Evolutionary conservation across 176 grass and related monocot species (phyloP).

Genomic region (Paspalum notatum): DNA sequence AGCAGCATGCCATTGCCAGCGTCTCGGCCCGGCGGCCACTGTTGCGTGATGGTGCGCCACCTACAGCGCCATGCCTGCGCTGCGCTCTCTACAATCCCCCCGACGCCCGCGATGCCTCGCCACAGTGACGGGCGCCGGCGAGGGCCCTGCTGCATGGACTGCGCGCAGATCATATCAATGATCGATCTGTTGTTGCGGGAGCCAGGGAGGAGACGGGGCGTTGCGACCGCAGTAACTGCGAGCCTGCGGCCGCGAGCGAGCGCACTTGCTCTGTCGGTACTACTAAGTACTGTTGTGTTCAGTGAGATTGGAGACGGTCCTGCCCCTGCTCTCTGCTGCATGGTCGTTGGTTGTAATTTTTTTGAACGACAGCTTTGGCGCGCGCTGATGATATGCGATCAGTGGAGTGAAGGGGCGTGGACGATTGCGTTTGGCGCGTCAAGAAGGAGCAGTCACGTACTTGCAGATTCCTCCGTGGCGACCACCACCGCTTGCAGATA

Average conservation of each 20-base stretch:
- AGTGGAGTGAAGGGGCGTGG: not conserved
- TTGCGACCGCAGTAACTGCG: no score
- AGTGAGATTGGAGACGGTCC: no score
- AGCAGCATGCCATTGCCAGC: not conserved
- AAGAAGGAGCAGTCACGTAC: not conserved
- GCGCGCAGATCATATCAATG: not conserved
- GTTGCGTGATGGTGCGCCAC: slow-evolving; percentile 34
- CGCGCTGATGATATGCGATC: not conserved
- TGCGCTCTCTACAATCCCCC: not conserved
- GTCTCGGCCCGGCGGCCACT: not conserved
- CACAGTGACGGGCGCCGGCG: not conserved
- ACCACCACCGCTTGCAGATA: not conserved
- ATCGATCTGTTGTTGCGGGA: not conserved
- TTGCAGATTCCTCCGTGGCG: not conserved
- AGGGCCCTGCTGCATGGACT: not conserved
- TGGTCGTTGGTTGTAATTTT: not conserved
- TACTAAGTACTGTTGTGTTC: no score
- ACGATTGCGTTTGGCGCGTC: not conserved
- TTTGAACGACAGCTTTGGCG: not conserved
- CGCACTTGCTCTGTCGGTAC: no score
- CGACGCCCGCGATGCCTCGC: slow-evolving; percentile 7
- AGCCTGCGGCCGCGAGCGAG: no score
- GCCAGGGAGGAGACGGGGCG: no score
- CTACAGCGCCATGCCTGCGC: slow-evolving; percentile 20
- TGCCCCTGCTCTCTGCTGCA: no score